Evolutionary conservation across 2,329 filamentous ascomycete genomes (phyloP).

Genomic region (Colletotrichum orbiculare): DNA sequence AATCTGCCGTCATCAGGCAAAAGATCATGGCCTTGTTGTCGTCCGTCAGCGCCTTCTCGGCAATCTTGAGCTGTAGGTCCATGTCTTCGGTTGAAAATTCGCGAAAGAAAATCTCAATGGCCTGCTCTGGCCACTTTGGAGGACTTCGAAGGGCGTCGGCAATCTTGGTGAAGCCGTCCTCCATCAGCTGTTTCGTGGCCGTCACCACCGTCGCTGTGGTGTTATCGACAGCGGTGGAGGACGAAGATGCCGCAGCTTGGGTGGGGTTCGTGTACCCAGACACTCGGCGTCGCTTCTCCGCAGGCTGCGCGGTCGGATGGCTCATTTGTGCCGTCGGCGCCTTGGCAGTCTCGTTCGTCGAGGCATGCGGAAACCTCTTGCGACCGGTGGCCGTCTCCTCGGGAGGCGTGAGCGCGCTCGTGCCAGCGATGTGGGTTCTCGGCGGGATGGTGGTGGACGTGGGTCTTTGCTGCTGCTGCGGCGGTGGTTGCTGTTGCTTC

Average conservation of each 20-base stretch:
- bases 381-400: constrained; percentile 60
- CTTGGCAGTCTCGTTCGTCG: constrained; percentile 28
- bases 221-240: constrained; percentile 46
- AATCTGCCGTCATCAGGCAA: constrained; percentile 66
- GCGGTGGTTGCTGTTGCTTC: constrained; percentile 37
- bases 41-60: constrained; percentile 68
- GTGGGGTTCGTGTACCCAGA: constrained; percentile 40
- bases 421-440: constrained; percentile 51
- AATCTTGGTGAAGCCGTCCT: constrained; percentile 48
- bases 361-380: constrained; percentile 51
- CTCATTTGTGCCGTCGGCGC: constrained; percentile 35
- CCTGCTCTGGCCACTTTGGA: constrained; percentile 66
- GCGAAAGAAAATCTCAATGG: constrained; percentile 68
- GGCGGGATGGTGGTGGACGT: constrained; percentile 51
- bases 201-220: constrained; percentile 37
- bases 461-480: constrained; percentile 39
- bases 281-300: constrained; percentile 51
- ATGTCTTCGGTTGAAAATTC: constrained; percentile 68
- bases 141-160: constrained; percentile 55
- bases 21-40: constrained; percentile 71
- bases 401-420: constrained; percentile 64
- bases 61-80: constrained; percentile 69
- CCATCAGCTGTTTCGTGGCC: constrained; percentile 43
- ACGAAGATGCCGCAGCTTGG: constrained; percentile 20
- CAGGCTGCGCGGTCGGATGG: constrained; percentile 28